These are phyloP conservation scores for Plasmodium gaboni DNA, from an alignment of 169 alveolate genomes.

Conservation along the genomic window DNA sequence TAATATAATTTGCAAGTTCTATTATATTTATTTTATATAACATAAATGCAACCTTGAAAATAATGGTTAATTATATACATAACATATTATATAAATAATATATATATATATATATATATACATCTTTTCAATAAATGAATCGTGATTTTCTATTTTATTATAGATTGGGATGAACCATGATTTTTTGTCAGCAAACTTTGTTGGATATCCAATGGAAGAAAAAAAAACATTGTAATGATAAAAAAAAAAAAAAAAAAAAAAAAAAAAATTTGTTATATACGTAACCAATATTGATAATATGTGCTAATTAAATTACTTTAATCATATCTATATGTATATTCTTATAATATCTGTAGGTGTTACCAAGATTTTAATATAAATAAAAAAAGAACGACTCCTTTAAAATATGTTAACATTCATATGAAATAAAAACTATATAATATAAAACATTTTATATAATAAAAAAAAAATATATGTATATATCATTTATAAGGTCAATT, in stretches of 20 bases:
- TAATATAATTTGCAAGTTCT: no score
- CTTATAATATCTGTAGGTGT: conserved; percentile 3
- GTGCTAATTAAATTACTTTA: neutral
- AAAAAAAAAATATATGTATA: neutral
- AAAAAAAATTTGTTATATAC: neutral
- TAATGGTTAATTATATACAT: neutral
- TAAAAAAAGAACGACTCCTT: conserved; percentile 7
- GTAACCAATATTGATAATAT: neutral
- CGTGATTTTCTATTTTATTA: neutral
- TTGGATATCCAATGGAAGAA: conserved; percentile 47
- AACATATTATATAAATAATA: neutral
- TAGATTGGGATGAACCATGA: conserved; percentile 33
- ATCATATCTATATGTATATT: conserved; percentile 3
- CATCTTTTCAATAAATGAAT: neutral
- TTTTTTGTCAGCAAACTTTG: conserved; percentile 21
- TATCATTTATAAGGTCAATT: neutral
- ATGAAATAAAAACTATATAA: no score
- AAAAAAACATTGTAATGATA: conserved; percentile 15
- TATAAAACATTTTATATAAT: neutral
- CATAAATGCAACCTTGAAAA: neutral
- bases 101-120: conserved; percentile 5
- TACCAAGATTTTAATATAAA: conserved; percentile 19
- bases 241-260: neutral
- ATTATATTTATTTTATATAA: no score
- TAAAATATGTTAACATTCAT: conserved; percentile 14